Base-by-base conservation (phyloP, 2,329 filamentous ascomycete species). In the Cladosporium sp. region DNA sequence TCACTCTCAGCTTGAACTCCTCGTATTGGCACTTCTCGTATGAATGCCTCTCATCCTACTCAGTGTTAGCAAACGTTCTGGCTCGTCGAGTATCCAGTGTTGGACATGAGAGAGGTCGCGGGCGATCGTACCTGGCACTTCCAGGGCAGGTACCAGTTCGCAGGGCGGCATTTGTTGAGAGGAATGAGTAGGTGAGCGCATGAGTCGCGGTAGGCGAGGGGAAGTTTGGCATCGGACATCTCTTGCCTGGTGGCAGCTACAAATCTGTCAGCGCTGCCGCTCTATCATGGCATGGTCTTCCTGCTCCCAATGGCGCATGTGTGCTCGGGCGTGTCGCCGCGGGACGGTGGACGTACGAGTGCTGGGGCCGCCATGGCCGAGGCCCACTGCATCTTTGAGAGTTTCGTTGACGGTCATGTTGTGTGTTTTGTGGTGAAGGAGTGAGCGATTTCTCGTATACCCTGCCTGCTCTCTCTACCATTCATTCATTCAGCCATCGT, bases 21-120 rank as follows among this genome's bases (percentile, higher is more conserved):
- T 91, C 91, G 81, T 99, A 99, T 78, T 99, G 95, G 87, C 95
- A 99, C 81, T 98, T 98, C 80, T 99, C 95, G 85, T 99, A 99
- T 76, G 89, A 90, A 82, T 99, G 95, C 84, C 95, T 86, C 85
- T 99, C 95, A 79, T 93, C 89, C 95, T 98, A 77, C 11, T 8
- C 14, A 5, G 14, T 44, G 49, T 63, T 56, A 63, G 61, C 29
- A 21, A 11, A n/a, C 3, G 3, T 31, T 7, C 52, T 12, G 11
- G 10, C 28, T 7, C 8, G 11, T 6, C 8, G 5, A 53, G 23
- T 16, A 16, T 31, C 31, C 2, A 40, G 14, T 33, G 16, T 14
- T 37, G 18, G 18, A 33, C 12, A 21, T 40, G 33, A 18, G 49
- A 37, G 21, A 35, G 37, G 14, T 56, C n/a, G 57, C 18, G 37